phyloP scores from a whole-genome alignment of 2,329 filamentous ascomycete species.

The Alternaria sp. region DNA sequence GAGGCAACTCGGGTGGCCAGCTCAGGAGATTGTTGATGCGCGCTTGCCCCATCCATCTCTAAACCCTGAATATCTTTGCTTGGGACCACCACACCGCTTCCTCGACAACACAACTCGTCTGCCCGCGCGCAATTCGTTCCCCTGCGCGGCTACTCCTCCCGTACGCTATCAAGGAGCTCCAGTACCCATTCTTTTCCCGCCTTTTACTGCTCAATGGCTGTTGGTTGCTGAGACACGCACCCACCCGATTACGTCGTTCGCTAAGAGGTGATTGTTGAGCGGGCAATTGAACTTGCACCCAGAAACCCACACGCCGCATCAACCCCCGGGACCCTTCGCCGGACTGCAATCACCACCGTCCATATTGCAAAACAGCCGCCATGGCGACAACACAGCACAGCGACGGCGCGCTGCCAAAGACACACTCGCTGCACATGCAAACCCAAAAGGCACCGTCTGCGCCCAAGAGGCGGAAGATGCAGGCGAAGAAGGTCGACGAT shows the following conservation, averaged over 20 bases:
- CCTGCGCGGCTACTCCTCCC: constrained; percentile 26
- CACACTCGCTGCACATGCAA: constrained; percentile 20
- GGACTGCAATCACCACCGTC: not conserved
- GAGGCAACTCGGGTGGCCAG: constrained; percentile 7
- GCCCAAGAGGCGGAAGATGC: constrained; percentile 28
- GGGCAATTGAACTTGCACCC: not conserved
- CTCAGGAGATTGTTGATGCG: constrained; percentile 22
- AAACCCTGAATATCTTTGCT: constrained; percentile 36
- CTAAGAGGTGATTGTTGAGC: constrained; percentile 12
- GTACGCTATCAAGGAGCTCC: not conserved
- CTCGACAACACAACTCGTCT: constrained; percentile 38
- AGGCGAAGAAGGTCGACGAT: constrained; percentile 64
- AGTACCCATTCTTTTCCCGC: constrained; percentile 23
- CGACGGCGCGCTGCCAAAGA: constrained; percentile 15
- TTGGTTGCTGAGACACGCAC: constrained; percentile 25
- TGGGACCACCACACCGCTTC: constrained; percentile 40
- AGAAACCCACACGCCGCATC: constrained; percentile 1
- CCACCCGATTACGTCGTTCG: constrained; percentile 23
- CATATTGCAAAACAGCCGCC: constrained; percentile 22
- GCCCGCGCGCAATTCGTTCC: constrained; percentile 14
- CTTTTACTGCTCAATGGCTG: constrained; percentile 32
- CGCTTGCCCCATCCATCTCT: constrained; percentile 36
- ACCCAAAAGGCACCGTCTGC: constrained; percentile 18
- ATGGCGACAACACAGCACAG: constrained; percentile 24
- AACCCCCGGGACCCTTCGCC: not conserved